Base-by-base conservation (phyloP, 148 eudicot genomes). In the Rhododendron mucronatum region DNA sequence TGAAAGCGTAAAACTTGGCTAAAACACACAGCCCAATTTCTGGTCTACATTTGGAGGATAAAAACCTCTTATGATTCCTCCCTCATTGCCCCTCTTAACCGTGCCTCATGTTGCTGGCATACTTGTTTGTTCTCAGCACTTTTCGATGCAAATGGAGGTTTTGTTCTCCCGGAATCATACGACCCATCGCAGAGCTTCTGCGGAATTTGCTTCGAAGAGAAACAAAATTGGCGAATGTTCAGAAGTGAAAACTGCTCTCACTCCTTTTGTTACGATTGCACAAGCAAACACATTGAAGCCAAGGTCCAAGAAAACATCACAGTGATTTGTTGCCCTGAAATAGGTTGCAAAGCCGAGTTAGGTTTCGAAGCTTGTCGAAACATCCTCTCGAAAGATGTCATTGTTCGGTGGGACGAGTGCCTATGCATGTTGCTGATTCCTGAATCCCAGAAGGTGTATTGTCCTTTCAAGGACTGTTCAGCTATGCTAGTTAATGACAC, bases 381-480 rank as follows among this genome's bases (percentile, higher is more conserved):
- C n/a, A 69, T 88, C 48, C 53, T 91, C 37, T 86, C 91, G 0
- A 45, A 61, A 2, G 85, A 88, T 2, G 45, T 85, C 33, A 78
- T 88, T 1, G 84, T 82, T 21, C 57, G 35, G 74, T 91, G 92
- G 92, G 91, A 88, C 50, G 88, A 86, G 26, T 50, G 21, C 12
- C 84, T 88, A 8, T 89, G 90, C 86, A 78, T 59, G 81, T 88
- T 90, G 2, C 76, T 88, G 6, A 84, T 91, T 13, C 85, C 82
- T 5, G 86, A 87, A 35, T 89, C 90, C 23, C 86, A 89, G 10
- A 91, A 71, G 37, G 7, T 89, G 51, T 91, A 89, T 51, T 91
- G 93, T 23, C 93, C 93, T 67, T 91, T 89, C 82, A 79, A 55
- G 55, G 91, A 91, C 57, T 91, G 93, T 55, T 89, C 86, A 21